These are phyloP conservation scores for Claviceps sp. DNA, from an alignment of 2,329 filamentous ascomycete genomes.

Conservation along the genomic window DNA sequence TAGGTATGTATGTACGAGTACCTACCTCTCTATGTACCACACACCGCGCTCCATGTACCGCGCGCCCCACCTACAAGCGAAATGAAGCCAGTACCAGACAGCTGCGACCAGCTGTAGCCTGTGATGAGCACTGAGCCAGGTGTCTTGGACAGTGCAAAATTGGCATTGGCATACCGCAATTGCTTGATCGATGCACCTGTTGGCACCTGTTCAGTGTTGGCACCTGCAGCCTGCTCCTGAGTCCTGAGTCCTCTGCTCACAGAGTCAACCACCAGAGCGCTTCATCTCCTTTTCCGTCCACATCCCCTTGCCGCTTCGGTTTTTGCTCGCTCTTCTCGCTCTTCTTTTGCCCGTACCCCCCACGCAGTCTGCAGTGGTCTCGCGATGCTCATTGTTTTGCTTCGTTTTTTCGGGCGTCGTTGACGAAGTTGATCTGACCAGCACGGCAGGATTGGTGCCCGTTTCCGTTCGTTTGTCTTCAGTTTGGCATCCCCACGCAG, in stretches of 20 bases:
- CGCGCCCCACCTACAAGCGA: constrained; percentile 9
- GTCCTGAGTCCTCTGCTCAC: no score
- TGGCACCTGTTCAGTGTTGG: no score
- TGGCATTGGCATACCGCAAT: no score
- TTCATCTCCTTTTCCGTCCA: constrained; percentile 1
- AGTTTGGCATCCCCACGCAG: background rate
- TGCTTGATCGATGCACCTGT: no score
- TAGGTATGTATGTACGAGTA: no score
- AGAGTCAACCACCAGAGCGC: background rate
- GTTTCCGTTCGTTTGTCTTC: constrained; percentile 2
- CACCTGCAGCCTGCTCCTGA: background rate
- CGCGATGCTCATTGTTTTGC: constrained; percentile 10
- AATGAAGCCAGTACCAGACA: constrained; percentile 4
- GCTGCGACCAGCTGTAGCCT: no score
- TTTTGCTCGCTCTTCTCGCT: constrained; percentile 1
- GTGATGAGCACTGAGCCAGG: no score
- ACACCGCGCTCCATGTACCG: no score
- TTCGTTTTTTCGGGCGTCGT: constrained; percentile 7
- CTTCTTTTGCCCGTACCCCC: background rate
- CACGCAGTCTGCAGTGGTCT: constrained; percentile 1
- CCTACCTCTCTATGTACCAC: no score
- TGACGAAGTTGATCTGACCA: constrained; percentile 4
- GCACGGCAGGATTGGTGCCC: background rate
- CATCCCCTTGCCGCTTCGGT: background rate
- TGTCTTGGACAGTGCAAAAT: no score